Percentiles rank a stretch among this genome's conserved stretches.
Evolutionary conservation across 2,329 filamentous ascomycete species (phyloP).

Genomic region (Talaromyces sp.): DNA sequence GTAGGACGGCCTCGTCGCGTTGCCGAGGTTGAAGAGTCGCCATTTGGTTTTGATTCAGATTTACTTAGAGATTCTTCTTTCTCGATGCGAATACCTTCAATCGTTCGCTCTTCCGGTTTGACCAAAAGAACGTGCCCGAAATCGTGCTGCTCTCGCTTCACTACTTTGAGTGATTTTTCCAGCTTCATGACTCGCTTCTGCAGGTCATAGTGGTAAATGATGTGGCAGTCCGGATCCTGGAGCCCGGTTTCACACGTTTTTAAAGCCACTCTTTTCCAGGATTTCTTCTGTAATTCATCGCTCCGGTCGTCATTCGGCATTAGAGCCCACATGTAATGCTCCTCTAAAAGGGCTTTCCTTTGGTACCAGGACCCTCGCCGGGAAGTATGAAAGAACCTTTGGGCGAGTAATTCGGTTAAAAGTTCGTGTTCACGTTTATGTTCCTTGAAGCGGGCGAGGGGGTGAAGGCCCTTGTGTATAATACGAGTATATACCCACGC

Average conservation of each 20-base stretch:
- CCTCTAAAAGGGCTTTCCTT: constrained; percentile 86
- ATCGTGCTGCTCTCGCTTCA: constrained; percentile 83
- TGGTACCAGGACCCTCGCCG: constrained; percentile 92
- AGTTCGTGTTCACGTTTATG: constrained; percentile 71
- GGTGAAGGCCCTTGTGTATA: constrained; percentile 76
- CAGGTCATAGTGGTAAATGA: constrained; percentile 90
- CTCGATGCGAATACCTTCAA: constrained; percentile 74
- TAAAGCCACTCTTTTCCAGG: constrained; percentile 74
- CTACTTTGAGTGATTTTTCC: constrained; percentile 75
- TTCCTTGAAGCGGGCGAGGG: constrained; percentile 76
- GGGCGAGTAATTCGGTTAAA: constrained; percentile 67
- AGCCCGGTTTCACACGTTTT: constrained; percentile 80
- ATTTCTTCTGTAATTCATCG: constrained; percentile 64
- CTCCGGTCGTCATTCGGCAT: constrained; percentile 44
- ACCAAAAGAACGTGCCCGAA: constrained; percentile 79
- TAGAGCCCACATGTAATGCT: constrained; percentile 80
- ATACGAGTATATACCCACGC: constrained; percentile 93
- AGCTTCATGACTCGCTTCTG: constrained; percentile 92
- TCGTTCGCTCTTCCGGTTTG: constrained; percentile 67
- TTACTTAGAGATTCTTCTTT: constrained; percentile 37
- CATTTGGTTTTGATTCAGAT: constrained; percentile 10
- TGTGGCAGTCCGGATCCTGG: constrained; percentile 81
- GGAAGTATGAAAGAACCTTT: constrained; percentile 78
- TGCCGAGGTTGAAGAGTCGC: constrained; percentile 8
- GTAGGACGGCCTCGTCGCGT: constrained; percentile 52